Conservation (phyloP, 2,329 filamentous ascomycete genomes). For the Epichloe coenophiala region DNA sequence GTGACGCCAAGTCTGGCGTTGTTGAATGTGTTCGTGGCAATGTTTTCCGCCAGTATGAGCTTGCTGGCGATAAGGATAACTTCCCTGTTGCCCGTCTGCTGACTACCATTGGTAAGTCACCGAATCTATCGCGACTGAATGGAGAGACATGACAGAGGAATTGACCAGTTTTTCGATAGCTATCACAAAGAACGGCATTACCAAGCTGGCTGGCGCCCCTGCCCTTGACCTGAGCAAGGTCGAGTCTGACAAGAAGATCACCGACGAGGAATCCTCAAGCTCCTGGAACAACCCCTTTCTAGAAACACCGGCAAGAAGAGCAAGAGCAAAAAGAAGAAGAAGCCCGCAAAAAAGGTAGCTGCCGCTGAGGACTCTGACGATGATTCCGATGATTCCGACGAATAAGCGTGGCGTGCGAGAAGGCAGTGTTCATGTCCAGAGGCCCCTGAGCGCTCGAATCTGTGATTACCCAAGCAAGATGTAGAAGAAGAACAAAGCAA, state of each 20-base stretch:
- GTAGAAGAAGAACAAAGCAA: background rate
- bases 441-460: background rate
- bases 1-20: conserved; percentile 86
- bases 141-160: conserved; percentile 21
- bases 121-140: background rate
- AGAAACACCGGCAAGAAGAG: conserved; percentile 89
- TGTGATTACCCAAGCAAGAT: background rate
- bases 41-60: conserved; percentile 90
- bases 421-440: background rate
- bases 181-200: conserved; percentile 94
- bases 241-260: conserved; percentile 96
- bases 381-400: conserved; percentile 17
- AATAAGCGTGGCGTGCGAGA: conserved; percentile 5
- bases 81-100: conserved; percentile 74
- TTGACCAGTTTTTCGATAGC: conserved; percentile 26
- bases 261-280: conserved; percentile 91
- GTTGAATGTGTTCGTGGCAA: conserved; percentile 91
- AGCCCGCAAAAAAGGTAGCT: conserved; percentile 35
- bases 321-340: conserved; percentile 68
- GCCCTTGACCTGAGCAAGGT: conserved; percentile 65
- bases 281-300: conserved; percentile 75
- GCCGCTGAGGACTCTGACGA: conserved; percentile 22
- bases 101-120: conserved; percentile 75
- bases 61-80: conserved; percentile 85
- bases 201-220: conserved; percentile 67